Conservation (phyloP, 208 protist species). For the Crithidia acanthocephali region DNA sequence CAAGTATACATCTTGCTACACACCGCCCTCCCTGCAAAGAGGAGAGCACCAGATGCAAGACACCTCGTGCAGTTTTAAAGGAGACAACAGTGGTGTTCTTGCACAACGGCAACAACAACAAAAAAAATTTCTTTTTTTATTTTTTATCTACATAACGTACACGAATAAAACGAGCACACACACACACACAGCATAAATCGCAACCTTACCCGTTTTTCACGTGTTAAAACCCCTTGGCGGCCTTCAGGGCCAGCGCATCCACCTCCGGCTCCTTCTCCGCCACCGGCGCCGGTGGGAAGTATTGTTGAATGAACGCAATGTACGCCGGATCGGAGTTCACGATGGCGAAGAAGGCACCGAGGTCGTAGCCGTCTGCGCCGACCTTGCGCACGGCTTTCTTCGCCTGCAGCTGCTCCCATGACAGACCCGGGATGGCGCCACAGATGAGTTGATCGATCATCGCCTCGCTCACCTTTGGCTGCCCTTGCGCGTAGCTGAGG, state of each 20-base stretch:
- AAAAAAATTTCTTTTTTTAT: no score
- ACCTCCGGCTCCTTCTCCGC: constrained; percentile 74
- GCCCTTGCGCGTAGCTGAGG: constrained; percentile 85
- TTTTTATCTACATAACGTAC: no score
- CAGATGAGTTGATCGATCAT: constrained; percentile 93
- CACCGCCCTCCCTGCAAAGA: no score
- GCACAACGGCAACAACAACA: no score
- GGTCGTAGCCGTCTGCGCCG: constrained; percentile 70
- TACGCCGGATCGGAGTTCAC: constrained; percentile 76
- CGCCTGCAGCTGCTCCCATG: constrained; percentile 86
- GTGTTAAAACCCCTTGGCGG: constrained; percentile 81
- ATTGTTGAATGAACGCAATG: constrained; percentile 68
- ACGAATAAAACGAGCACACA: neutral
- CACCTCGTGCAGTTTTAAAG: no score
- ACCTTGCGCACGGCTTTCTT: constrained; percentile 63
- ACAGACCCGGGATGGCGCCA: constrained; percentile 78
- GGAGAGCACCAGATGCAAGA: no score
- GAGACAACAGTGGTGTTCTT: no score
- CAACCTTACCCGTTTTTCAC: neutral
- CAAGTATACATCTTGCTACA: no score
- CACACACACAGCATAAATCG: neutral
- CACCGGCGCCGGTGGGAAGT: constrained; percentile 79
- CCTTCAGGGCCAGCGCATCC: constrained; percentile 81
- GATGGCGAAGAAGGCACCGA: constrained; percentile 79
- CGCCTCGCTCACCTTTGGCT: constrained; percentile 71